Evolutionary conservation across 495 filamentous ascomycete species (phyloP).

Genomic region (Terfezia claveryi): DNA sequence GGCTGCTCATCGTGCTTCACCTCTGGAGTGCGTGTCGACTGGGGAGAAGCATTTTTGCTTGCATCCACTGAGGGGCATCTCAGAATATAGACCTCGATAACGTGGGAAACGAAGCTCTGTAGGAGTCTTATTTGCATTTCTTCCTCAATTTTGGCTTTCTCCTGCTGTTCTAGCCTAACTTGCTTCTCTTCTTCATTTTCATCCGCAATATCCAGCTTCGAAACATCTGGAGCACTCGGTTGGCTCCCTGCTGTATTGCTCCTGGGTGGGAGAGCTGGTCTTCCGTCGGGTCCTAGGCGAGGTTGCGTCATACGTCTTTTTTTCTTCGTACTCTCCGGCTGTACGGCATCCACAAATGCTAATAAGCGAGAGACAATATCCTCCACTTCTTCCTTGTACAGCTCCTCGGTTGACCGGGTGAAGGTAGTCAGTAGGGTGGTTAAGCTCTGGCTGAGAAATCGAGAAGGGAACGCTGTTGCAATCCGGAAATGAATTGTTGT

Average conservation of each 20-base stretch:
- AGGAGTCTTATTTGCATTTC: conserved; percentile 47
- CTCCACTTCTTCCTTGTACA: conserved; percentile 11
- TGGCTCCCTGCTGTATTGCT: conserved; percentile 18
- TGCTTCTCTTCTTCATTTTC: conserved; percentile 24
- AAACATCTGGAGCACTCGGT: neutral
- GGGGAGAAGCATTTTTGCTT: no score
- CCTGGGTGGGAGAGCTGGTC: conserved; percentile 16
- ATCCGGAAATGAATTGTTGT: conserved; percentile 70
- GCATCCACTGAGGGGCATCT: conserved; percentile 8
- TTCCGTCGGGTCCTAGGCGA: conserved; percentile 4
- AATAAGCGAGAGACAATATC: conserved; percentile 8
- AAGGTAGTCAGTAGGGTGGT: conserved; percentile 21
- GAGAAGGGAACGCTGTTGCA: conserved; percentile 72
- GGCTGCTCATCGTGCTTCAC: neutral
- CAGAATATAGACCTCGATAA: conserved; percentile 59
- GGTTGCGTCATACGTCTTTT: conserved; percentile 1
- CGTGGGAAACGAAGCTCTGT: conserved; percentile 66
- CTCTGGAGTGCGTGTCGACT: neutral
- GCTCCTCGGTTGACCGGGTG: conserved; percentile 14
- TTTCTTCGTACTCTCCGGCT: conserved; percentile 1
- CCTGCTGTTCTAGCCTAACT: conserved; percentile 62
- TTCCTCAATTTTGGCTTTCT: conserved; percentile 34
- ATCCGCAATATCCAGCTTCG: neutral
- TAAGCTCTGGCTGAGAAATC: conserved; percentile 78
- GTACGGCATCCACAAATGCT: conserved; percentile 11